Base-by-base conservation (phyloP, 768 basidiomycete species). In the Boletus subcaerulescens region DNA sequence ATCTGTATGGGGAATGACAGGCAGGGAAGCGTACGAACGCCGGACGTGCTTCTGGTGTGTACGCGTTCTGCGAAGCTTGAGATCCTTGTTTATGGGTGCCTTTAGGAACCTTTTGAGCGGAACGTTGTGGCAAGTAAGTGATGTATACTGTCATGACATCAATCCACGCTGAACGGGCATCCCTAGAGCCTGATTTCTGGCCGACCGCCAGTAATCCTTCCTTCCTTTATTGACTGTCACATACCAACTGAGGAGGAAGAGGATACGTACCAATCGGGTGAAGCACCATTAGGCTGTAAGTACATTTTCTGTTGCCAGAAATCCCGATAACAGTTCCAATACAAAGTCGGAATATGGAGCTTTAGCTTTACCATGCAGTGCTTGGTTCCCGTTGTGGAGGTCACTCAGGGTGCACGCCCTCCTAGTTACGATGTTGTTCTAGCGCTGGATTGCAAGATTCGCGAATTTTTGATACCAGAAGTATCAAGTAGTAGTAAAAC, bases 31-130 rank as follows among this genome's bases (percentile, higher is more conserved):
- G 8, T 40, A 83, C 56, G 78, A 80, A 26, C 73, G 81, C 53
- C 75, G 82, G 20, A 69, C 74, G 9, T 82, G 79, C 68, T 83
- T 83, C 65, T 83, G 80, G 80, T 59, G 33, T 41, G 59, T 51
- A 24, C 29, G 2, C 29, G 32, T 51, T 35, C 24, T 47, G 8
- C 48, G 15, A 13, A 20, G 14, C 35, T 24, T 32, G 14, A n/a
- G 8, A 3, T 17, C 29, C 8, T 45, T 24, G 6, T 40, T 48
- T 12, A 42, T 17, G 15, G 31, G 5, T 29, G 10, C 22, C 35
- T 7, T n/a, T n/a, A 59, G 57, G 59, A 78, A 79, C 61, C 67
- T 83, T 31, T 66, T 81, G 58, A 52, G 73, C 24, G 76, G 68
- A 14, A 73, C 76, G n/a, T 62, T 80, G 41, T 82, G 80, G 79